phyloP scores from a whole-genome alignment of 1,139 yeast species.

The Geotrichum histeridarum region DNA sequence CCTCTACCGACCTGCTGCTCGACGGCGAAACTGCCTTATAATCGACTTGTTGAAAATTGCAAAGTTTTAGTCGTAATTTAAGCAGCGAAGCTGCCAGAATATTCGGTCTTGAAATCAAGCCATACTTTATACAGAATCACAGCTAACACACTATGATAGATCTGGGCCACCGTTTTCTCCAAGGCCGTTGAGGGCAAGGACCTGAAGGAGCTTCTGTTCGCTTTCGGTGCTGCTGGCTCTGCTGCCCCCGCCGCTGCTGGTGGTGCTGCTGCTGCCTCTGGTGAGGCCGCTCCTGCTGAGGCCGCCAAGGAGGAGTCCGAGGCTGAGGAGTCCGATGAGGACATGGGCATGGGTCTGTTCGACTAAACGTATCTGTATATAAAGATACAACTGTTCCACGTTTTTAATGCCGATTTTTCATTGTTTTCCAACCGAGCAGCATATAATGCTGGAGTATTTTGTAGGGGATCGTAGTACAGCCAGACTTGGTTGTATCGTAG shows the following conservation, averaged over 20 bases:
- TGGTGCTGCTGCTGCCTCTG: slow-evolving; percentile 58
- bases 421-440: neutral
- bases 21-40: no score
- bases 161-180: slow-evolving; percentile 95
- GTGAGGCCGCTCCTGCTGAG: slow-evolving; percentile 47
- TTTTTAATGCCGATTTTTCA: slow-evolving; percentile 10
- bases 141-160: slow-evolving; percentile 33
- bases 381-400: neutral
- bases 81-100: no score
- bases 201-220: slow-evolving; percentile 83
- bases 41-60: no score
- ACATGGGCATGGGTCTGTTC: slow-evolving; percentile 41
- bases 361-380: slow-evolving; percentile 30
- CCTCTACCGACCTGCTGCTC: no score
- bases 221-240: slow-evolving; percentile 68
- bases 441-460: no score
- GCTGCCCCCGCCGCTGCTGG: slow-evolving; percentile 56
- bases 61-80: no score
- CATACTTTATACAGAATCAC: neutral
- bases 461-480: no score
- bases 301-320: slow-evolving; percentile 30
- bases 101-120: neutral
- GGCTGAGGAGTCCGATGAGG: slow-evolving; percentile 35
- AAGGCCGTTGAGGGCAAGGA: slow-evolving; percentile 96
- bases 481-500: no score